Evolutionary conservation across 78 protist species (phyloP), one percentile per base, ranked within the genome.

Genomic region (Dictyostelium intermedium): DNA sequence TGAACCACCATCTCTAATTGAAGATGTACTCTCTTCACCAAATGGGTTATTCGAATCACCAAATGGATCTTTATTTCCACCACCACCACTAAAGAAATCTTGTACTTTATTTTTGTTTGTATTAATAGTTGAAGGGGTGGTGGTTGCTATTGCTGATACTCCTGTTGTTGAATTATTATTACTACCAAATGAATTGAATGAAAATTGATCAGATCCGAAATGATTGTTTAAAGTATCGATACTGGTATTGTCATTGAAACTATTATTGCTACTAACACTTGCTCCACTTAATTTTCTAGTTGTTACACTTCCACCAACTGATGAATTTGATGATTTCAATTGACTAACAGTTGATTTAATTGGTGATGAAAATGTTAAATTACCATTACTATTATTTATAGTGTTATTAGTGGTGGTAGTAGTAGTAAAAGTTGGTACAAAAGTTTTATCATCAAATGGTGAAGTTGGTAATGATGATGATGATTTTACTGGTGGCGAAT

Each of bases 1-100:
- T 1, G 93, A 87, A 23, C 84, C 85, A 37, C 61, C 84, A 78
- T 87, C 93, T 66, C 39, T 82, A 39, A 47, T 14, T 32, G 92
- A 86, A 4, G 60, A 39, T 16, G 60, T 82, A 5, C 66, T 56
- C 5, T 82, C 86, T 3, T 82, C 86, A 23, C 74, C 74, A 82
- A 82, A 82, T 82, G 86, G 86, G 32, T 50, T 80, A 37, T 60
- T 14, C 35, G 86, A 82, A 34, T 82, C 76, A 35, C 50, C 56
- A 43, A 61, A 87, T 87, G 85, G 93, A 78, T 87, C 85, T 45
- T 77, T 41, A 66, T 73, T 63, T 23, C 70, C 73, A 32, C 43
- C 18, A 66, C 74, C 34, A 61, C 72, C 13, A 23, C 76, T 35
- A 37, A 39, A 82, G 61, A 25, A 34, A 82, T 50, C 50, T 82